These are phyloP conservation scores for Thermochaetoides thermophila DNA, from an alignment of 495 filamentous ascomycete species.

Conservation along the genomic window DNA sequence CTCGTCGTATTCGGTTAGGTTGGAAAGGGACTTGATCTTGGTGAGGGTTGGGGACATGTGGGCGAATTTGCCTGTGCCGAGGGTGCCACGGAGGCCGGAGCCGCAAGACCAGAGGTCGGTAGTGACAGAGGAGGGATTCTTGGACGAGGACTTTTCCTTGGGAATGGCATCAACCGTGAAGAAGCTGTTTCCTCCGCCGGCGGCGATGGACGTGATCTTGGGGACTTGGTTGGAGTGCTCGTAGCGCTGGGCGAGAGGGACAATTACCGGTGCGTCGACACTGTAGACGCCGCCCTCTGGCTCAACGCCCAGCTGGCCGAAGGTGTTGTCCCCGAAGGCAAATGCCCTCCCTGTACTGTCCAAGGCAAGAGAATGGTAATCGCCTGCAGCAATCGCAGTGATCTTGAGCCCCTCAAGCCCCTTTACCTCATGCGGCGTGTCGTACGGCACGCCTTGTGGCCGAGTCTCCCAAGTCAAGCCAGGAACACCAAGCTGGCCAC, in stretches of 20 bases:
- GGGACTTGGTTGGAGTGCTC: slow-evolving; percentile 41
- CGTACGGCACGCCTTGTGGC: slow-evolving; percentile 63
- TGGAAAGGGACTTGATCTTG: slow-evolving; percentile 73
- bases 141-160: slow-evolving; percentile 11
- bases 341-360: slow-evolving; percentile 66
- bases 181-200: slow-evolving; percentile 75
- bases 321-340: slow-evolving; percentile 78
- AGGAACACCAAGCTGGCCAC: slow-evolving; percentile 76
- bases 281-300: slow-evolving; percentile 42
- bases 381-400: slow-evolving; percentile 61
- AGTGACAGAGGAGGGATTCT: slow-evolving; percentile 31
- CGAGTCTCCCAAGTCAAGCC: slow-evolving; percentile 66
- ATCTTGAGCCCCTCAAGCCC: slow-evolving; percentile 42
- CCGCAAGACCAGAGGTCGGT: slow-evolving; percentile 80
- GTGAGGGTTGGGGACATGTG: slow-evolving; percentile 65
- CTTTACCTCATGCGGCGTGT: slow-evolving; percentile 55
- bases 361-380: slow-evolving; percentile 70
- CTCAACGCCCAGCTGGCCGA: slow-evolving; percentile 73
- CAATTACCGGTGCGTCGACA: slow-evolving; percentile 50
- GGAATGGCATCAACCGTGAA: slow-evolving; percentile 68
- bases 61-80: slow-evolving; percentile 83
- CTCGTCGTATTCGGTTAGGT: slow-evolving; percentile 78
- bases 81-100: slow-evolving; percentile 62
- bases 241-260: slow-evolving; percentile 61
- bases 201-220: slow-evolving; percentile 56